These are phyloP conservation scores for Aegilops speltoides DNA, from an alignment of 176 grass and related monocot species.

Conservation along the genomic window DNA sequence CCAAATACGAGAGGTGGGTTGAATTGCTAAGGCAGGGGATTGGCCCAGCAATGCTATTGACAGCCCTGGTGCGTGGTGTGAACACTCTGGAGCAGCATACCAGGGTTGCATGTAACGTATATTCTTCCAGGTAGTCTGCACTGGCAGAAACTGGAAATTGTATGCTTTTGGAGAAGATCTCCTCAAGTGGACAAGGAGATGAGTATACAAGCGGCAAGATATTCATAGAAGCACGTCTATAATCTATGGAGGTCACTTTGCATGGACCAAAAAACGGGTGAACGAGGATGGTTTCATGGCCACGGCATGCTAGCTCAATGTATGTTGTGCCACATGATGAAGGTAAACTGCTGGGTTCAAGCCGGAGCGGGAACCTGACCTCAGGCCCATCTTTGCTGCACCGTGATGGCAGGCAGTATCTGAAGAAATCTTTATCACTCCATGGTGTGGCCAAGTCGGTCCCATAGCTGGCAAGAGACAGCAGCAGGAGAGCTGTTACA, in stretches of 20 bases:
- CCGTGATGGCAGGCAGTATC: background rate
- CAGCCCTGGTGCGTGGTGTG: background rate
- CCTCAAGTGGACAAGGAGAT: conserved; percentile 21
- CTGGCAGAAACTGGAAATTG: background rate
- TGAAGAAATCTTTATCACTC: conserved; percentile 39
- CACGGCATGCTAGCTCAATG: conserved; percentile 37
- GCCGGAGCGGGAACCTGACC: conserved; percentile 31
- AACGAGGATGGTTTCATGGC: conserved; percentile 28
- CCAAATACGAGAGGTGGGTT: conserved; percentile 24
- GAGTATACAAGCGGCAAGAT: background rate
- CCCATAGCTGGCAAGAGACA: conserved; percentile 19
- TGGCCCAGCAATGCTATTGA: background rate
- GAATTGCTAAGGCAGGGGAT: conserved; percentile 33
- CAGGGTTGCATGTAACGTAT: background rate
- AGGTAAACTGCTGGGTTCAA: conserved; percentile 1
- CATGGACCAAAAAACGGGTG: conserved; percentile 5
- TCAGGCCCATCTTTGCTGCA: conserved; percentile 4
- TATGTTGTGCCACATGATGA: conserved; percentile 18
- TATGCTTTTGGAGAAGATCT: conserved; percentile 4
- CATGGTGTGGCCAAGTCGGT: background rate
- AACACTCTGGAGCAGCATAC: conserved; percentile 29
- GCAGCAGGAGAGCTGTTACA: background rate
- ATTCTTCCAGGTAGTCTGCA: too few species aligned
- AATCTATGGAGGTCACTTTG: conserved; percentile 38
- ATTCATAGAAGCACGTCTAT: background rate